phyloP scores from a whole-genome alignment of 768 basidiomycete genomes.

The Amanita muscaria region DNA sequence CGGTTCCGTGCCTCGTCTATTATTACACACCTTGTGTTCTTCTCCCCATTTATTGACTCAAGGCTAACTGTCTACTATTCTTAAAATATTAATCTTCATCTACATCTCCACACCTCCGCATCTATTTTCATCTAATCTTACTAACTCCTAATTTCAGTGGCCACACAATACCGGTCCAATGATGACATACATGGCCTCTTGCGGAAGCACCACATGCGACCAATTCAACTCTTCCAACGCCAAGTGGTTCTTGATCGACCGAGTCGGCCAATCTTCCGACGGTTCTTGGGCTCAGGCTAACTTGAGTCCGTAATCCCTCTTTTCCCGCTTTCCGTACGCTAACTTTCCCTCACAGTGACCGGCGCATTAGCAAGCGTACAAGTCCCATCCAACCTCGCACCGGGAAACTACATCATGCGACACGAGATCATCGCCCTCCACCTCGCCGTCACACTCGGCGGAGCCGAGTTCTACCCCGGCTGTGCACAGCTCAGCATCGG shows the following conservation, averaged over 20 bases:
- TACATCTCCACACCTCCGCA: too few relatives aligned
- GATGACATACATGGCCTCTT: constrained; percentile 32
- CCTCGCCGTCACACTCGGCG: constrained; percentile 42
- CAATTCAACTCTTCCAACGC: constrained; percentile 34
- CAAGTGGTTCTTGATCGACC: constrained; percentile 47
- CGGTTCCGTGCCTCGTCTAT: too few relatives aligned
- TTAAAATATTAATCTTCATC: too few relatives aligned
- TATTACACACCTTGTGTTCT: too few relatives aligned
- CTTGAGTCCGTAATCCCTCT: background rate
- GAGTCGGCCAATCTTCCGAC: constrained; percentile 25
- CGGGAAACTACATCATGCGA: constrained; percentile 69
- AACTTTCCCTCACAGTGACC: constrained; percentile 21
- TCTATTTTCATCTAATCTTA: background rate
- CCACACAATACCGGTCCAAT: constrained; percentile 23
- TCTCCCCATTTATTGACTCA: too few relatives aligned
- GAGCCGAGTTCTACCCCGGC: constrained; percentile 76
- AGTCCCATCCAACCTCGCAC: constrained; percentile 42
- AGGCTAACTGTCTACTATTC: too few relatives aligned
- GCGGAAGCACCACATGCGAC: constrained; percentile 33
- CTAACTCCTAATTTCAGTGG: constrained; percentile 9
- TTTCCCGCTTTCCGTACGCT: background rate
- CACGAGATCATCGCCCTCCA: constrained; percentile 79
- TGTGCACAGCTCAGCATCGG: constrained; percentile 52
- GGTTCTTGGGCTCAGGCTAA: constrained; percentile 11
- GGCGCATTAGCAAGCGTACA: constrained; percentile 32